Evolutionary conservation across 345 rosid genomes (phyloP).

Genomic region (Ricinus communis): DNA sequence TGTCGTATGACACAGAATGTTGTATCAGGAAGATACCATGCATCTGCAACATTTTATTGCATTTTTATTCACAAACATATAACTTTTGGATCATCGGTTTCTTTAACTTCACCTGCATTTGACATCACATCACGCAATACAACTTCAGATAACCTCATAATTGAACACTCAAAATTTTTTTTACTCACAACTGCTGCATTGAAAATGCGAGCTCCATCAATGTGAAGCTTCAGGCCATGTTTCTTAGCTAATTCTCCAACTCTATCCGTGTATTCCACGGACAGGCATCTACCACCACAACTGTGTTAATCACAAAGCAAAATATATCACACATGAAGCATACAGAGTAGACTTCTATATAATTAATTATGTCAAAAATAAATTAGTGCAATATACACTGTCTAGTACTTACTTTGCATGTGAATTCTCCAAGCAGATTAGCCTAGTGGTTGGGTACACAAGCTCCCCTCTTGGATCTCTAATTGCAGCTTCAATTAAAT

Average conservation of each 20-base stretch:
- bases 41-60: background rate
- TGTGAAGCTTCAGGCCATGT: conserved; percentile 86
- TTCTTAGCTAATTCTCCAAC: conserved; percentile 82
- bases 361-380: too few relatives aligned
- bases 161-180: conserved; percentile 16
- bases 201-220: conserved; percentile 95
- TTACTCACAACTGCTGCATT: conserved; percentile 82
- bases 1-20: too few relatives aligned
- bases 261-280: conserved; percentile 61
- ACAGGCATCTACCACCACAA: conserved; percentile 79
- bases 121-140: background rate
- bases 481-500: conserved; percentile 70
- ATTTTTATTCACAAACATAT: background rate
- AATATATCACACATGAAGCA: conserved; percentile 11
- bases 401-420: conserved; percentile 72
- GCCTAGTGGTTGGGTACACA: conserved; percentile 78
- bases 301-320: conserved; percentile 40
- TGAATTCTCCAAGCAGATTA: conserved; percentile 86
- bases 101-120: background rate
- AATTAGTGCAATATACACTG: too few relatives aligned
- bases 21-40: too few relatives aligned
- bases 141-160: conserved; percentile 5
- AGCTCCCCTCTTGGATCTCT: conserved; percentile 69
- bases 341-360: background rate
- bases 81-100: background rate